Evolutionary conservation across 371 early-diverging fungal genomes (phyloP), one percentile per base, ranked within the genome.

Genomic region (Actinomortierella ambigua): DNA sequence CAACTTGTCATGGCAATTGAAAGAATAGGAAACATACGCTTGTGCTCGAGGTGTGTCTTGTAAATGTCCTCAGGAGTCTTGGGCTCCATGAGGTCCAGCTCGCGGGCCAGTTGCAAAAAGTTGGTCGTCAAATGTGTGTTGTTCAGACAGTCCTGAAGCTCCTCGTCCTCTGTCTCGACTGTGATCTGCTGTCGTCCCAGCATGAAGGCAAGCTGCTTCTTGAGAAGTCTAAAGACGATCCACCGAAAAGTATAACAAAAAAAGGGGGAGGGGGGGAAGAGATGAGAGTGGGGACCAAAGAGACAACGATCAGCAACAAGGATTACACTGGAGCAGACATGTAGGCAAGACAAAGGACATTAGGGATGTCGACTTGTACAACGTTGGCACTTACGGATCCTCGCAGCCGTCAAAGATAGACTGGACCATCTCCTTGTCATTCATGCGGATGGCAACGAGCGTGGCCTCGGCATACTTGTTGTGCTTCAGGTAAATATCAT

Each of bases 21-120:
- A 11, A n/a, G n/a, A n/a, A n/a, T n/a, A 11, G 40, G 5, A 5
- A 8, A 68, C 85, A 67, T 82, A 85, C 90, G 84, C 43, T 85
- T 88, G 70, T 95, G 94, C 76, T 98, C 98, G 59, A 98, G 73
- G 69, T 98, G 95, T 42, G 86, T 84, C 83, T 98, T 98, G 86
- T 98, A 98, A 63, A 98, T 96, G 77, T 98, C 99, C 59, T 96
- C 95, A 2, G 99, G 98, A 2, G 89, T 83, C 82, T 98, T 98
- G 43, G 98, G 89, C 61, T 98, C 98, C 75, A 95, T 80, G 22
- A 98, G 88, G 79, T 97, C 95, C 61, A 98, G 86, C 63, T 98
- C 95, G 34, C 90, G 87, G 3, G 95, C 99, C 48, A 98, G 87
- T 15, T 89, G 83, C 54, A 91, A 82, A 67, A 95, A 98, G 77